Conservation (phyloP, 148 eudicot genomes). For the Chenopodium suecicum region DNA sequence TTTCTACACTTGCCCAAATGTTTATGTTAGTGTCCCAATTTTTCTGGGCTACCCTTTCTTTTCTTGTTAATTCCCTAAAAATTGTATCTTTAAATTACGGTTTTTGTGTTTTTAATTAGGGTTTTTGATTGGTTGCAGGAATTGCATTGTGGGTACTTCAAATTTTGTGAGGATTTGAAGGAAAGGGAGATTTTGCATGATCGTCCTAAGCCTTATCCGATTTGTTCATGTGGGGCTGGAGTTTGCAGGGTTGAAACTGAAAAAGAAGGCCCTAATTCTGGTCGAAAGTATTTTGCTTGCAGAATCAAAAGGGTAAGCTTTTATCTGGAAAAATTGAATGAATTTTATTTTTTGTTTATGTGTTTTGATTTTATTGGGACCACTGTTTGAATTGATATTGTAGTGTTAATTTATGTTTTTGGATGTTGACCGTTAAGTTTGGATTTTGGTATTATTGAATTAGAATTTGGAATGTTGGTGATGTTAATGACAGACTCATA, state of each 20-base stretch:
- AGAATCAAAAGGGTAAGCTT: neutral
- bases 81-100: too few species aligned
- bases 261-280: neutral
- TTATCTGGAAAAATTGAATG: neutral
- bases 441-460: too few species aligned
- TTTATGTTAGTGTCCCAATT: neutral
- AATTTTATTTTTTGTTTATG: neutral
- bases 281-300: conserved; percentile 17
- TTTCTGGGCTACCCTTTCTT: neutral
- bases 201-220: neutral
- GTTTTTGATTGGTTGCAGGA: too few species aligned
- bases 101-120: too few species aligned
- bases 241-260: conserved; percentile 6
- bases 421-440: too few species aligned
- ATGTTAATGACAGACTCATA: too few species aligned
- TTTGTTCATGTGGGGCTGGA: conserved; percentile 21
- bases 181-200: neutral
- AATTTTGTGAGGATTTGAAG: too few species aligned
- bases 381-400: neutral
- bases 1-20: neutral
- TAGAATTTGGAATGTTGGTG: too few species aligned
- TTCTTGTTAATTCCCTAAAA: too few species aligned
- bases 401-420: too few species aligned
- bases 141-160: too few species aligned
- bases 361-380: neutral